Evolutionary conservation across 768 basidiomycete species (phyloP).

Genomic region (Kwoniella sp.): DNA sequence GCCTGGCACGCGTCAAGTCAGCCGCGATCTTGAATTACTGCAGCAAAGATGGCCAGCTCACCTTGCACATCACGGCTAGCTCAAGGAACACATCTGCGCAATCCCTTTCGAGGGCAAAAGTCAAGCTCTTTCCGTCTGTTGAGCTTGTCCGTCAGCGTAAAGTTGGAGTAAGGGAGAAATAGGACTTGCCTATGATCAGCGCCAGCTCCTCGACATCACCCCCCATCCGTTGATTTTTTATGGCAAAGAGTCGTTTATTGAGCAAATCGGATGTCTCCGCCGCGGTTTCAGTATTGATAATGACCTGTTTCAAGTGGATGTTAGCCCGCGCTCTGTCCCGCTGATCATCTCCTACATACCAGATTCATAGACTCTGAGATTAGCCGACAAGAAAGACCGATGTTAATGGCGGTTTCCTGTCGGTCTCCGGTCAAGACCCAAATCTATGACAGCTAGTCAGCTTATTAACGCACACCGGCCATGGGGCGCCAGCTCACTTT

Average conservation of each 20-base stretch:
- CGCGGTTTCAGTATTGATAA: slow-evolving; percentile 86
- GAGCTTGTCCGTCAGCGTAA: no score
- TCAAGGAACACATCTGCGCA: slow-evolving; percentile 87
- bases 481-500: slow-evolving; percentile 63
- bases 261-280: slow-evolving; percentile 83
- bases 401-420: slow-evolving; percentile 99
- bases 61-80: slow-evolving; percentile 92
- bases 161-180: no score
- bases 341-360: slow-evolving; percentile 66
- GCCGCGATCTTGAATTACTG: background rate
- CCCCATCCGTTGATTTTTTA: slow-evolving; percentile 85
- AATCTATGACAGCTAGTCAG: slow-evolving; percentile 61
- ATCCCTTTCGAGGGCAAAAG: slow-evolving; percentile 90
- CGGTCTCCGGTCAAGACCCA: slow-evolving; percentile 98
- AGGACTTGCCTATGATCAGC: slow-evolving; percentile 77
- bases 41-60: slow-evolving; percentile 8
- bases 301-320: slow-evolving; percentile 64
- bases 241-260: slow-evolving; percentile 82
- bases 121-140: slow-evolving; percentile 90
- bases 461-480: background rate
- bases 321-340: background rate
- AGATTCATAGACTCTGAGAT: slow-evolving; percentile 99
- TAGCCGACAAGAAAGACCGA: slow-evolving; percentile 93
- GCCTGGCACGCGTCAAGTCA: slow-evolving; percentile 58
- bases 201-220: slow-evolving; percentile 96